phyloP scores from a whole-genome alignment of 2,329 filamentous ascomycete species.

The Cladophialophora chaetospira region DNA sequence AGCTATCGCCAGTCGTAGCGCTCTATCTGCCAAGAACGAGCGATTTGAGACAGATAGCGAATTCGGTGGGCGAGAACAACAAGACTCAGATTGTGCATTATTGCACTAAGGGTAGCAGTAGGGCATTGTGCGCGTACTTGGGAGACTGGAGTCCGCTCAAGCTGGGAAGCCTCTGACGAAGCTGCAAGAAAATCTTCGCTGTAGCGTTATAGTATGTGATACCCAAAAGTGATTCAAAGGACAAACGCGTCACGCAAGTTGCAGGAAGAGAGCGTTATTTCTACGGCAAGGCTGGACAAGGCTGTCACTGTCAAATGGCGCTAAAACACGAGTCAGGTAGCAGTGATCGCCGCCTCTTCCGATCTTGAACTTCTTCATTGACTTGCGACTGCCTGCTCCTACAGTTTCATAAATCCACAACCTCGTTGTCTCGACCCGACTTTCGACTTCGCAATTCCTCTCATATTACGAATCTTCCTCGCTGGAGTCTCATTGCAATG shows the following conservation, averaged over 20 bases:
- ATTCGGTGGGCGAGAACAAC: conserved; percentile 46
- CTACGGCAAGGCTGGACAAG: conserved; percentile 5
- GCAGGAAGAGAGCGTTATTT: background rate
- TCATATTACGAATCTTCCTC: background rate
- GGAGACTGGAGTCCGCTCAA: conserved; percentile 39
- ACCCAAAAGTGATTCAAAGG: background rate
- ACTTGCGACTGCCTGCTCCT: background rate
- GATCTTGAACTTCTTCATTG: conserved; percentile 14
- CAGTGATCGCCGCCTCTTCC: conserved; percentile 1
- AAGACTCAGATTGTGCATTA: conserved; percentile 83
- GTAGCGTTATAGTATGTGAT: background rate
- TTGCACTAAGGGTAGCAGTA: conserved; percentile 86
- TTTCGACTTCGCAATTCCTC: background rate
- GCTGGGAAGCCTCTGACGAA: conserved; percentile 6
- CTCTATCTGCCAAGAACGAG: conserved; percentile 86
- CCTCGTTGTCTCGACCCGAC: background rate
- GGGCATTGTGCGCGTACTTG: conserved; percentile 65
- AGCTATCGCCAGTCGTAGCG: conserved; percentile 58
- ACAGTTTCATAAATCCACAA: background rate
- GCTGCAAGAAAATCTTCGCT: background rate
- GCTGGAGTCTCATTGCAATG: conserved; percentile 14
- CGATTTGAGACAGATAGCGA: conserved; percentile 76
- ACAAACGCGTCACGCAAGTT: background rate
- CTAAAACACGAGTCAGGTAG: conserved; percentile 16
- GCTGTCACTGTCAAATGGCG: conserved; percentile 5